Percentiles rank a stretch among this genome's conserved stretches.
These are phyloP conservation scores for Aspergillus sp. DNA, from an alignment of 2,329 filamentous ascomycete genomes.

Conservation along the genomic window DNA sequence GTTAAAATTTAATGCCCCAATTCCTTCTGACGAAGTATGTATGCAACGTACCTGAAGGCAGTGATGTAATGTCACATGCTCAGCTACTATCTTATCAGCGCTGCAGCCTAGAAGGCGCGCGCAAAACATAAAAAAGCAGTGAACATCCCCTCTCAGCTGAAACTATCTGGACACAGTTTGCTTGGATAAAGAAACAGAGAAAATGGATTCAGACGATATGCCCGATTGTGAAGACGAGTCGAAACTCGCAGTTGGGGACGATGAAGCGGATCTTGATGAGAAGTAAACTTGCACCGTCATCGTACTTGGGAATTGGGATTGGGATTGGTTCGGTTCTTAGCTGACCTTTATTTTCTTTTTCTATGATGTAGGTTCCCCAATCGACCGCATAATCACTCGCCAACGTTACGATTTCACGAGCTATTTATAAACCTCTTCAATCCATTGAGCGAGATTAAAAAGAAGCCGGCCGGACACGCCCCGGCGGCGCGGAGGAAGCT, in stretches of 20 bases:
- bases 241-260: neutral
- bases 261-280: slow-evolving; percentile 24
- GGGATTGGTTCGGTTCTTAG: neutral
- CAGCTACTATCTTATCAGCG: slow-evolving; percentile 19
- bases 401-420: slow-evolving; percentile 76
- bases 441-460: slow-evolving; percentile 72
- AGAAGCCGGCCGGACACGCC: slow-evolving; percentile 56
- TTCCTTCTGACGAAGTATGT: neutral
- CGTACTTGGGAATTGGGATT: too few relatives aligned
- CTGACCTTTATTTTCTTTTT: slow-evolving; percentile 2
- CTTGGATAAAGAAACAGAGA: neutral
- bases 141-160: slow-evolving; percentile 1
- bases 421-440: slow-evolving; percentile 77
- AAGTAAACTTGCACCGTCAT: slow-evolving; percentile 15
- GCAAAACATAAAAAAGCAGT: slow-evolving; percentile 2
- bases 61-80: slow-evolving; percentile 21
- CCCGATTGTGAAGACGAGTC: slow-evolving; percentile 11
- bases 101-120: slow-evolving; percentile 18
- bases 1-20: too few relatives aligned
- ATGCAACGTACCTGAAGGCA: neutral
- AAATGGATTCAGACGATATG: slow-evolving; percentile 27
- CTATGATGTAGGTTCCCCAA: slow-evolving; percentile 62
- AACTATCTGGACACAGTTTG: too few relatives aligned
- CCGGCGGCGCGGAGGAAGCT: slow-evolving; percentile 55
- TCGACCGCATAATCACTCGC: slow-evolving; percentile 72